Conservation (phyloP, 2,329 filamentous ascomycete species). For the Teratosphaeria destructans region DNA sequence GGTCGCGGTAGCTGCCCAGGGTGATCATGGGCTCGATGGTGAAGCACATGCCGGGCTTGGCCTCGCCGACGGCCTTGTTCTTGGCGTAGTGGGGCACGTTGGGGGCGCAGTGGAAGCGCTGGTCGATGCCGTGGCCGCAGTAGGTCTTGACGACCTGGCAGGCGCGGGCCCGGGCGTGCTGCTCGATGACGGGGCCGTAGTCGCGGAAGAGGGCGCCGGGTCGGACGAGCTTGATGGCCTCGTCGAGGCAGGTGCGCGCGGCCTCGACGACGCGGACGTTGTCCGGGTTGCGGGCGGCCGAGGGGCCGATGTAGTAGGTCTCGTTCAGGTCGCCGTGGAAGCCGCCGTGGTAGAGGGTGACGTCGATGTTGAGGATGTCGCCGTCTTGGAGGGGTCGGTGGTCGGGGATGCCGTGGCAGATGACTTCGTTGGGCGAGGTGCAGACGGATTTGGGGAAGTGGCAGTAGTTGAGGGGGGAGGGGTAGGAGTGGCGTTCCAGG, state of each 20-base stretch:
- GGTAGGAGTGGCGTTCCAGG: slow-evolving; percentile 84
- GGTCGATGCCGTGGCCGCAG: slow-evolving; percentile 91
- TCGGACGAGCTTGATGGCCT: slow-evolving; percentile 84
- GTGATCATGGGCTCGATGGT: slow-evolving; percentile 99
- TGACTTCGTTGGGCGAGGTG: slow-evolving; percentile 92
- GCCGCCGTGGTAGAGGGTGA: slow-evolving; percentile 85
- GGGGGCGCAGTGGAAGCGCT: slow-evolving; percentile 82
- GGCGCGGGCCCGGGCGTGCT: slow-evolving; percentile 72
- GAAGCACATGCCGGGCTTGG: slow-evolving; percentile 95
- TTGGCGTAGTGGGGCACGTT: slow-evolving; percentile 97
- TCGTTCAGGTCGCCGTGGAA: slow-evolving; percentile 97
- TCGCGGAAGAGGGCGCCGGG: slow-evolving; percentile 87
- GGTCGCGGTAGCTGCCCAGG: slow-evolving; percentile 77
- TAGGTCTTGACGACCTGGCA: slow-evolving; percentile 94
- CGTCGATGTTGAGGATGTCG: slow-evolving; percentile 94
- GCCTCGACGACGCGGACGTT: slow-evolving; percentile 84
- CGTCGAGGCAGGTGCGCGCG: slow-evolving; percentile 78
- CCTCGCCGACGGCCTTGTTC: slow-evolving; percentile 92
- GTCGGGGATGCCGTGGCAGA: slow-evolving; percentile 97
- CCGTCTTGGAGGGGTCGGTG: slow-evolving; percentile 77
- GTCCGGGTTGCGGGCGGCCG: slow-evolving; percentile 72
- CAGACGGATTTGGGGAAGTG: slow-evolving; percentile 97
- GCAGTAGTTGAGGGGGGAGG: slow-evolving; percentile 89
- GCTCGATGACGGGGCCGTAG: slow-evolving; percentile 90
- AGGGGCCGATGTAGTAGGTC: slow-evolving; percentile 94